Conservation (phyloP, 164 flowering plant species). For the Nymphaea colorata region DNA sequence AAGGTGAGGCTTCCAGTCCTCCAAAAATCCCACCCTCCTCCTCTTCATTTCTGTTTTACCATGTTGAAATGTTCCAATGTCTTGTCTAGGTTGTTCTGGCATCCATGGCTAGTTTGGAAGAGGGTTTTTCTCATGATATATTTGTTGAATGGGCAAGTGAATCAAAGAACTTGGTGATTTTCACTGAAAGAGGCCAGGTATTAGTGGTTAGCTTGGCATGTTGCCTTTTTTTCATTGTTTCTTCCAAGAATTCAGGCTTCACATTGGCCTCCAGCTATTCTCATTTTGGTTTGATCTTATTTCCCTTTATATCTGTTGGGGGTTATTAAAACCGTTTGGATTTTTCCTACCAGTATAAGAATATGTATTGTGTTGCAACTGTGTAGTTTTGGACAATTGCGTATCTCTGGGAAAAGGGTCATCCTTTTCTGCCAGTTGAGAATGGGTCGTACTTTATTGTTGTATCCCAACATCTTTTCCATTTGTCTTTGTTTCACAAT, state of each 20-base stretch:
- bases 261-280: neutral
- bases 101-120: conserved; percentile 97
- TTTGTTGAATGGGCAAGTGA: conserved; percentile 93
- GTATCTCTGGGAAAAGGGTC: neutral
- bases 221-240: neutral
- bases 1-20: conserved; percentile 38
- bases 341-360: neutral
- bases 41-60: neutral
- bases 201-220: neutral
- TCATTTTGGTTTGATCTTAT: neutral
- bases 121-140: conserved; percentile 88
- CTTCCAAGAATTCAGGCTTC: neutral
- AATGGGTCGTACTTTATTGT: too few relatives aligned
- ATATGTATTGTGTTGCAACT: neutral
- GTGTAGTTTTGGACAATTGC: neutral
- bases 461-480: too few relatives aligned
- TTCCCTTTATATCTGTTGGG: neutral
- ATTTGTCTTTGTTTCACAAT: too few relatives aligned
- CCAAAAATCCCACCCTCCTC: neutral
- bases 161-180: conserved; percentile 78
- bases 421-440: neutral
- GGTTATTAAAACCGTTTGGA: neutral
- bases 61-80: conserved; percentile 6
- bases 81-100: conserved; percentile 71
- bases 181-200: conserved; percentile 97